Base-by-base conservation (phyloP, 306 rosid species). In the Quercus berberidifolia region DNA sequence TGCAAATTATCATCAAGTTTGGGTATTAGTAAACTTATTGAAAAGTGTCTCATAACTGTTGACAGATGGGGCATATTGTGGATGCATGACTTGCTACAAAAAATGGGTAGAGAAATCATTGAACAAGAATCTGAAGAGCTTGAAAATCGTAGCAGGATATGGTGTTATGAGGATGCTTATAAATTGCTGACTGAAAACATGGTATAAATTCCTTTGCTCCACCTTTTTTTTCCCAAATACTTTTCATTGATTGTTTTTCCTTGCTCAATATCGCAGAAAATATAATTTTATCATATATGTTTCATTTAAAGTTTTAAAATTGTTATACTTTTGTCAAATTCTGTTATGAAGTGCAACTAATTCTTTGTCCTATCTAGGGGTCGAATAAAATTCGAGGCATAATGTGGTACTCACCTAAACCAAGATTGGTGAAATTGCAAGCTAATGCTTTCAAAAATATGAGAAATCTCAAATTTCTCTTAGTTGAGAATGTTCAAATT, bases 381-480 rank as follows among this genome's bases (percentile, higher is more conserved):
- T 59, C 65, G 0, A 41, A 73, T 21, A 17, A 26, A 13, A 62
- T 73, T 31, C 46, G 74, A 41, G 41, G 73, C 11, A 7, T 79
- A 38, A 60, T 21, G 78, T 73, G 33, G 46, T 43, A 58, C 43
- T 30, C 55, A 15, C 43, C 68, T 13, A 10, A 52, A 51, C 18
- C 21, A n/a, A 60, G 23, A 13, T 21, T 4, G 15, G 82, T 79
- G 17, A 14, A 3, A 7, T 79, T 76, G 82, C 49, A 31, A n/a
- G 82, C 67, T 20, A 33, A 60, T 21, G 68, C 49, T n/a, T 60
- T 79, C 28, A 59, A 79, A 73, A 72, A 79, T 41, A 79, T 79
- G 82, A 49, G 19, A 79, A 79, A 62, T 64, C 77, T 79, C 19
- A 72, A 60, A 52, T 49, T 79, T 28, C 78, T 79, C 5, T 2